Percentiles rank a stretch among this genome's conserved stretches.
Conservation (phyloP, 805 yeast species). For the Candida nonsorbophila region DNA sequence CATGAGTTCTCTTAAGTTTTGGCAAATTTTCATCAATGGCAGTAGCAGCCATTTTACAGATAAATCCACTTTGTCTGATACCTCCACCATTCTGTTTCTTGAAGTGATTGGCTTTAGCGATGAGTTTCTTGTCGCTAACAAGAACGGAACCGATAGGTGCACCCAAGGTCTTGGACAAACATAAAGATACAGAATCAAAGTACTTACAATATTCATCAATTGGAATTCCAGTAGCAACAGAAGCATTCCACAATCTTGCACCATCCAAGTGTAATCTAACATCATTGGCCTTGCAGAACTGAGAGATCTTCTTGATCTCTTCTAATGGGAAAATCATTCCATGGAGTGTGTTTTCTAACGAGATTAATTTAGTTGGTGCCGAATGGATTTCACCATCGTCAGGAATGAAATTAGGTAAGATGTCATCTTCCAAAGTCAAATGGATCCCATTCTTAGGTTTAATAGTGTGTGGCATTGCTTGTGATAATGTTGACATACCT, state of each 20-base stretch:
- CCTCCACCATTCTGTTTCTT: constrained; percentile 94
- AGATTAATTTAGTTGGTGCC: constrained; percentile 82
- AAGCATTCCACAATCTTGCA: constrained; percentile 94
- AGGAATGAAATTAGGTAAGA: constrained; percentile 52
- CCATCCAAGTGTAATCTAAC: constrained; percentile 83
- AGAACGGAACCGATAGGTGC: constrained; percentile 91
- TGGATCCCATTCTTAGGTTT: constrained; percentile 70
- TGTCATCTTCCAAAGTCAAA: constrained; percentile 81
- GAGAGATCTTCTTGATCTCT: constrained; percentile 66
- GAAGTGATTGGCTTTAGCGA: constrained; percentile 74
- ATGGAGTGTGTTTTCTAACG: constrained; percentile 83
- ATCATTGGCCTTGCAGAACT: constrained; percentile 58
- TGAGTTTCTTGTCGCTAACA: constrained; percentile 59
- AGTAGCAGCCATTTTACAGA: constrained; percentile 73
- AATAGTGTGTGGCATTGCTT: constrained; percentile 87
- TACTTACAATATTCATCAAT: constrained; percentile 64
- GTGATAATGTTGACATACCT: constrained; percentile 83
- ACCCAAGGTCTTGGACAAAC: constrained; percentile 85
- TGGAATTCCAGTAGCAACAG: constrained; percentile 64
- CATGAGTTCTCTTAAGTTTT: constrained; percentile 46
- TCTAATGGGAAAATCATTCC: constrained; percentile 79
- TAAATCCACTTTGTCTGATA: constrained; percentile 79
- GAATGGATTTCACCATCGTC: constrained; percentile 81
- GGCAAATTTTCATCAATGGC: constrained; percentile 74
- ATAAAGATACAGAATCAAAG: constrained; percentile 86